Base-by-base conservation (phyloP, 129 eudicot species). In the Erigeron canadensis region DNA sequence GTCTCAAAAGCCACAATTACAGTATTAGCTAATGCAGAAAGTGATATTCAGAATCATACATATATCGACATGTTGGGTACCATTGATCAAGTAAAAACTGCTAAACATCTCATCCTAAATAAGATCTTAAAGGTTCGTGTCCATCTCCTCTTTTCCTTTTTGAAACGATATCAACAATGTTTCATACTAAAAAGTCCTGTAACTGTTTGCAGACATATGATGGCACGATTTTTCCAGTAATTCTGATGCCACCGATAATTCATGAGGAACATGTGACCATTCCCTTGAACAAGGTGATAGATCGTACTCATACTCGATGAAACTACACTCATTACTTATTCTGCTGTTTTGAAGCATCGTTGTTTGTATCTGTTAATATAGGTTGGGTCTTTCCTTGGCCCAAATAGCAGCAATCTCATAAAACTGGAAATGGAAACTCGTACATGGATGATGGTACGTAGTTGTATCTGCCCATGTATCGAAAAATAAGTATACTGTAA, bases 41-140 rank as follows among this genome's bases (percentile, higher is more conserved):
- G 40, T 43, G 22, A 63, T 64, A 8, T 2, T 21, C 44, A 51
- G 22, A 6, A 19, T 15, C 78, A 74, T 3, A 8, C 72, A 12
- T 74, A 37, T 74, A 13, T 74, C n/a, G 78, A 74, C 63, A 12
- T 74, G 3, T 40, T 74, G 56, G 72, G 79, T 17, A 74, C 79
- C 2, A 72, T 53, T 54, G 71, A 63, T 41, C 55, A 74, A 53
- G 71, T 74, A 50, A 51, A 9, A 63, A 54, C 8, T 44, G 78
- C 78, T 50, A 71, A 74, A 74, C 62, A 74, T 39, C 54, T 74
- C 64, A 74, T 74, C 56, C 72, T 74, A 64, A 41, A 74, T 44
- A 55, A 22, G 41, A 11, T 53, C 71, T 54, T 74, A 45, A 38
- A 48, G 62, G 77, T 74, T 74, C 47, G 10, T 44, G 8, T 44